Evolutionary conservation across 768 basidiomycete species (phyloP).

Genomic region (Rhizopogon vulgaris): DNA sequence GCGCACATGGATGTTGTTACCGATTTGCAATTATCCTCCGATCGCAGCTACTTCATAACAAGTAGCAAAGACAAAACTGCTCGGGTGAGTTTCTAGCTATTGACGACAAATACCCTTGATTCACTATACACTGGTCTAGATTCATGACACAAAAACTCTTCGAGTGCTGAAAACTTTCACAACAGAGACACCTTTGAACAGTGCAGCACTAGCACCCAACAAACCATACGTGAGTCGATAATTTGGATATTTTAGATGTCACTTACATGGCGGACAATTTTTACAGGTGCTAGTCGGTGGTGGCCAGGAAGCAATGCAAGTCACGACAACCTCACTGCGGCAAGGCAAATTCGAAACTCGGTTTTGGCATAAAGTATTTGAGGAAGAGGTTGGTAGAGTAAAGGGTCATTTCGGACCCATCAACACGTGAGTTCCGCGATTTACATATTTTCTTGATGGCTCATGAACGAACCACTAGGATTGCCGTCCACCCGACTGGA

Average conservation of each 20-base stretch:
- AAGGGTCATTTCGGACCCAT: constrained; percentile 97
- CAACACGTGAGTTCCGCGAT: constrained; percentile 69
- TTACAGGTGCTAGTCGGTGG: constrained; percentile 82
- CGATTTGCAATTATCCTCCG: constrained; percentile 86
- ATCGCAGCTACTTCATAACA: constrained; percentile 93
- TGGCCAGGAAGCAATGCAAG: constrained; percentile 96
- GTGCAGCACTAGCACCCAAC: constrained; percentile 78
- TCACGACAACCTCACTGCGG: constrained; percentile 88
- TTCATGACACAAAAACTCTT: constrained; percentile 87
- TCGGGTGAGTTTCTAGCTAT: constrained; percentile 42
- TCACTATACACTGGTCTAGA: constrained; percentile 27
- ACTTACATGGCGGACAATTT: neutral
- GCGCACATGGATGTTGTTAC: constrained; percentile 86
- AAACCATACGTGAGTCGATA: constrained; percentile 67
- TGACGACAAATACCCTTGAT: neutral
- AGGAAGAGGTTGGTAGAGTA: constrained; percentile 95
- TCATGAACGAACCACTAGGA: constrained; percentile 38
- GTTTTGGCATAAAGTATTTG: constrained; percentile 96
- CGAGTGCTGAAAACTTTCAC: constrained; percentile 88
- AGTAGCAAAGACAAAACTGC: constrained; percentile 97
- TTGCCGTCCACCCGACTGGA: constrained; percentile 88
- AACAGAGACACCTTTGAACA: constrained; percentile 94
- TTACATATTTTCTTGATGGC: neutral
- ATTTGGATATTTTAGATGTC: neutral
- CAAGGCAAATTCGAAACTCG: constrained; percentile 98